phyloP scores from a whole-genome alignment of 192 early-diverging fungal genomes.

The Backusella liffmaniae region DNA sequence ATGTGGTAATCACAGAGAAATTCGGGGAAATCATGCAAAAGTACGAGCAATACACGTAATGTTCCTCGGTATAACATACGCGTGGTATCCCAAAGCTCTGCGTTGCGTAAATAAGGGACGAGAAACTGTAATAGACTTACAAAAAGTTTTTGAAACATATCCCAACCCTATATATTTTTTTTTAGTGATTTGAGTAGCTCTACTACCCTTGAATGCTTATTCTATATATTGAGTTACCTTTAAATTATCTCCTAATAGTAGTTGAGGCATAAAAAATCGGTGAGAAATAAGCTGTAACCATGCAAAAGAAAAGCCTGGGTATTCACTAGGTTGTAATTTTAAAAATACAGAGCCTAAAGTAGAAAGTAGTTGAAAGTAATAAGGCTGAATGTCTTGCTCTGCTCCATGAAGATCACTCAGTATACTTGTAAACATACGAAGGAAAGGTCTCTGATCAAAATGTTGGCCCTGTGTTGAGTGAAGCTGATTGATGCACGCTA shows the following conservation, averaged over 20 bases:
- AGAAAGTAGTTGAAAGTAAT: conserved; percentile 77
- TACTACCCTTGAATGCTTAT: neutral
- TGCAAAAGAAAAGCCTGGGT: conserved; percentile 92
- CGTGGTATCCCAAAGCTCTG: conserved; percentile 67
- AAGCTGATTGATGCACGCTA: conserved; percentile 76
- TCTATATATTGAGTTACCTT: conserved; percentile 21
- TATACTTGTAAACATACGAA: conserved; percentile 83
- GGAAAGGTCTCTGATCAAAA: conserved; percentile 91
- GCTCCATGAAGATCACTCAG: conserved; percentile 75
- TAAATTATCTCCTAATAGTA: conserved; percentile 72
- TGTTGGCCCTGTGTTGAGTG: conserved; percentile 73
- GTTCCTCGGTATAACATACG: conserved; percentile 88
- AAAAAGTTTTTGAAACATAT: conserved; percentile 79
- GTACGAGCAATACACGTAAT: conserved; percentile 86
- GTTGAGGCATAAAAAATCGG: conserved; percentile 86
- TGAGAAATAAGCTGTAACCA: conserved; percentile 96
- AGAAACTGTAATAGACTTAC: conserved; percentile 83
- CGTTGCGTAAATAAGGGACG: conserved; percentile 73
- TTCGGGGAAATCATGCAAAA: conserved; percentile 97
- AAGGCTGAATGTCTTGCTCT: conserved; percentile 63
- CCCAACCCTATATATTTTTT: conserved; percentile 62
- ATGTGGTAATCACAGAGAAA: conserved; percentile 93
- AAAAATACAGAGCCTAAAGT: conserved; percentile 66
- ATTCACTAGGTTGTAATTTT: conserved; percentile 64
- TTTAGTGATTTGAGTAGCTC: neutral